A percentile compares a stretch with the other conserved stretches of the same genome.
These are phyloP conservation scores for Durotheca rogersii DNA, from an alignment of 495 filamentous ascomycete genomes.

Conservation along the genomic window DNA sequence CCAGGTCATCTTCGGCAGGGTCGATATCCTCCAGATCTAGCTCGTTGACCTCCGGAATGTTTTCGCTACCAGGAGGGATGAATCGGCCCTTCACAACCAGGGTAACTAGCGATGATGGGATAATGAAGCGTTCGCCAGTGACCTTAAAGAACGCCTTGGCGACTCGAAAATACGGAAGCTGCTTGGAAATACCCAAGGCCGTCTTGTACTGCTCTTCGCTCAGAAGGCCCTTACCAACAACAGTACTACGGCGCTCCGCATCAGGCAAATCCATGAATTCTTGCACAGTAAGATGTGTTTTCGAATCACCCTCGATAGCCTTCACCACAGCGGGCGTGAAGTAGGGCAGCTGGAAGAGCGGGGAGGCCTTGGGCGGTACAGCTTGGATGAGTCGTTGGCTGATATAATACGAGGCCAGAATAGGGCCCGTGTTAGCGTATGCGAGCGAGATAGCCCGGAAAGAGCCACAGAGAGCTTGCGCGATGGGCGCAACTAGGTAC, in stretches of 20 bases:
- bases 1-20: conserved; percentile 87
- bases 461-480: conserved; percentile 78
- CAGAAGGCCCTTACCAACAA: conserved; percentile 68
- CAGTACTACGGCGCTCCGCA: conserved; percentile 65
- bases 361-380: conserved; percentile 75
- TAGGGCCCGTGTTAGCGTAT: conserved; percentile 77
- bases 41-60: conserved; percentile 71
- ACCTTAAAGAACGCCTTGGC: conserved; percentile 99
- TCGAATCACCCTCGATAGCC: conserved; percentile 73
- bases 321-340: conserved; percentile 75
- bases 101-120: conserved; percentile 88
- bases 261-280: conserved; percentile 83
- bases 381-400: conserved; percentile 90
- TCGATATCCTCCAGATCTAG: conserved; percentile 87
- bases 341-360: conserved; percentile 88
- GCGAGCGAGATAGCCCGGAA: conserved; percentile 84
- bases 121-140: conserved; percentile 86
- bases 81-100: conserved; percentile 95
- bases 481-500: conserved; percentile 80
- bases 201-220: conserved; percentile 73
- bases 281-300: conserved; percentile 75
- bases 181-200: conserved; percentile 71
- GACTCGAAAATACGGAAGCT: conserved; percentile 79
- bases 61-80: conserved; percentile 75
- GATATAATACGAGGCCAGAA: conserved; percentile 77